Base-by-base conservation (phyloP, 257 asterid genomes). In the Solanum virginianum region DNA sequence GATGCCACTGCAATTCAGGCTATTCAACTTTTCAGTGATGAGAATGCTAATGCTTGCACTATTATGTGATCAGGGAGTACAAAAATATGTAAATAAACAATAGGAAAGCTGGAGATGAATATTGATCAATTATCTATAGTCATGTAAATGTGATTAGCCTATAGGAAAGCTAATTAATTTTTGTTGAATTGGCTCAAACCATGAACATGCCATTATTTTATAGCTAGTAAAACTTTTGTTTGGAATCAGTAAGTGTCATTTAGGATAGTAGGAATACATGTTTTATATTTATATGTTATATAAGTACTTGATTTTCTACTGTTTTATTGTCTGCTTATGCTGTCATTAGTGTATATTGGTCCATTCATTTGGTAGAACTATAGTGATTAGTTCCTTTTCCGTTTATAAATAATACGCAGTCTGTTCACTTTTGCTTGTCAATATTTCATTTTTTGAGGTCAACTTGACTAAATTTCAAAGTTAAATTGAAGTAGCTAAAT, bases 31-130 rank as follows among this genome's bases (percentile, higher is more conserved):
- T 88, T 88, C n/a, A 90, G 92, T 70, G 92, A 91, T 80, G 93
- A 91, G 65, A 87, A 91, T 26, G 89, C 91, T 17, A 88, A 91
- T 87, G 93, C 92, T 6, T 91, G 93, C 57, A 69, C 29, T 80
- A 56, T 89, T 18, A 89, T 89, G 93, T 91, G 89, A 66, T 55
- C 20, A 90, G 5, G 10, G 3, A 63, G 47, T 43, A 43, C 8
- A 43, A 43, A 51, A 16, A 49, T 51, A 9, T 77, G 82, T 77
- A 77, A 4, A 77, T 77, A 26, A 26, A 18, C 20, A 51, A 26
- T 26, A 51, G 62, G 2, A 59, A 20, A 24, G 1, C 0, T 24
- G 47, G 24, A 77, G 10, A 20, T 72, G 7, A 13, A 63, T 24
- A 26, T 24, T 5, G 32, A n/a, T 60, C 15, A 60, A 60, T 60